Evolutionary conservation across 1,284 basidiomycete species (phyloP).

Genomic region (Malassezia brasiliensis): DNA sequence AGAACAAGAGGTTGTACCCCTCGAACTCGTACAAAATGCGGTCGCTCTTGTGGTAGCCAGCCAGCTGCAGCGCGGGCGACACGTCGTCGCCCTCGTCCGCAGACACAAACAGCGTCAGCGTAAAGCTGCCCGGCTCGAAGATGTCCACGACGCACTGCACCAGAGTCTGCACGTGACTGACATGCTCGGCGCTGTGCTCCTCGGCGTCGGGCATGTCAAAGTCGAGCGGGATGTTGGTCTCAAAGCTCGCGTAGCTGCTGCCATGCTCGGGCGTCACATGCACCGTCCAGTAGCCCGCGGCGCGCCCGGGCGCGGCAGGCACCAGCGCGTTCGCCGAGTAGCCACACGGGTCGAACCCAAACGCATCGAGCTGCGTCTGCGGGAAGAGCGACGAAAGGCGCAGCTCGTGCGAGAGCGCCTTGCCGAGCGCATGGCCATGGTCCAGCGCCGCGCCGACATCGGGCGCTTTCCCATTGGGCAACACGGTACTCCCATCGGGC

Average conservation of each 20-base stretch:
- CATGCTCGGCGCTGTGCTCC: not conserved
- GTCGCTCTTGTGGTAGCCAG: conserved; percentile 62
- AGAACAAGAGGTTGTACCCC: conserved; percentile 78
- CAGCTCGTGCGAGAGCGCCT: conserved; percentile 61
- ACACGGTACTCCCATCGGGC: conserved; percentile 15
- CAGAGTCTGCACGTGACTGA: conserved; percentile 59
- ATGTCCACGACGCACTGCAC: conserved; percentile 79
- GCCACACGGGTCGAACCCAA: conserved; percentile 88
- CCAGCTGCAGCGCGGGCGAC: conserved; percentile 30
- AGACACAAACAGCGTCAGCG: conserved; percentile 84
- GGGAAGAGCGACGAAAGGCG: conserved; percentile 79
- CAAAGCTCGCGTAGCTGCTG: conserved; percentile 95
- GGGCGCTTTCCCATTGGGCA: conserved; percentile 4
- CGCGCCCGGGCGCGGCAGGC: conserved; percentile 21
- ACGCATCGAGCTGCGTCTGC: conserved; percentile 75
- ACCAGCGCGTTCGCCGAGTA: conserved; percentile 86
- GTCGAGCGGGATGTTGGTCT: conserved; percentile 84
- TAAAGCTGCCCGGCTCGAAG: conserved; percentile 79
- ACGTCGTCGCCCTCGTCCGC: conserved; percentile 48
- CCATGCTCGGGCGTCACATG: conserved; percentile 96
- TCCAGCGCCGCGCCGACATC: conserved; percentile 15
- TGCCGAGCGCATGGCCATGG: conserved; percentile 57
- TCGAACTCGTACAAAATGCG: conserved; percentile 97
- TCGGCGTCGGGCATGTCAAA: conserved; percentile 22
- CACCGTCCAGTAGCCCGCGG: conserved; percentile 73